A percentile compares a stretch with the other conserved stretches of the same genome.
These are phyloP conservation scores for Erythrophleum fordii DNA, from an alignment of 306 rosid species.

Conservation along the genomic window DNA sequence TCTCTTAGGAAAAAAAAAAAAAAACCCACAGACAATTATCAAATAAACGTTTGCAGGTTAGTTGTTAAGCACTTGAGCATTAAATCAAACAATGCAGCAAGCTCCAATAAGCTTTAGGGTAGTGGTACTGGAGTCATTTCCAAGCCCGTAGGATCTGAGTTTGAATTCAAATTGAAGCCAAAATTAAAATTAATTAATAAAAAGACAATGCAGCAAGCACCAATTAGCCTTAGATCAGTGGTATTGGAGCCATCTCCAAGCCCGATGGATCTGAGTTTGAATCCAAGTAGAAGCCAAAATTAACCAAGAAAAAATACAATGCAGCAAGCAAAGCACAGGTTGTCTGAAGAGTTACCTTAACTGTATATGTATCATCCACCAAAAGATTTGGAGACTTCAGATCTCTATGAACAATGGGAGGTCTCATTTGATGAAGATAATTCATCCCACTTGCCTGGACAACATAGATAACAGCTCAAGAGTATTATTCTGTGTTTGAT, in stretches of 20 bases:
- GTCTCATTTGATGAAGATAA: constrained; percentile 89
- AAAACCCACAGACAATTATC: background rate
- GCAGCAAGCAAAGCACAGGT: constrained; percentile 6
- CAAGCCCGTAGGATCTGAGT: background rate
- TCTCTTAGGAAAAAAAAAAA: background rate
- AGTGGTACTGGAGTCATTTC: background rate
- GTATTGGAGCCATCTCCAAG: background rate
- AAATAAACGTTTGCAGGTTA: background rate
- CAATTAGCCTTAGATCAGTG: constrained; percentile 5
- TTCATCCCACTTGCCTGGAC: constrained; percentile 94
- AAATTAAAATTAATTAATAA: background rate
- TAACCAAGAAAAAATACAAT: background rate
- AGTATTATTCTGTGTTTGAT: constrained; percentile 3
- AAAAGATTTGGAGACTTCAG: constrained; percentile 95
- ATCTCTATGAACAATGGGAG: constrained; percentile 97
- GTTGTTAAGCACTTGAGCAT: background rate
- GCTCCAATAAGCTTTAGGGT: background rate
- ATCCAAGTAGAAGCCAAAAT: background rate
- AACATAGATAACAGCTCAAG: constrained; percentile 39
- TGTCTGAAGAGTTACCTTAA: constrained; percentile 61
- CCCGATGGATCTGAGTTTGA: background rate
- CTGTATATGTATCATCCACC: constrained; percentile 86
- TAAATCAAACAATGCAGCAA: constrained; percentile 18
- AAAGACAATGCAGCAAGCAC: constrained; percentile 14
- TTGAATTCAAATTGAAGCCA: background rate